phyloP scores from a whole-genome alignment of 345 rosid species.

The Durio zibethinus region DNA sequence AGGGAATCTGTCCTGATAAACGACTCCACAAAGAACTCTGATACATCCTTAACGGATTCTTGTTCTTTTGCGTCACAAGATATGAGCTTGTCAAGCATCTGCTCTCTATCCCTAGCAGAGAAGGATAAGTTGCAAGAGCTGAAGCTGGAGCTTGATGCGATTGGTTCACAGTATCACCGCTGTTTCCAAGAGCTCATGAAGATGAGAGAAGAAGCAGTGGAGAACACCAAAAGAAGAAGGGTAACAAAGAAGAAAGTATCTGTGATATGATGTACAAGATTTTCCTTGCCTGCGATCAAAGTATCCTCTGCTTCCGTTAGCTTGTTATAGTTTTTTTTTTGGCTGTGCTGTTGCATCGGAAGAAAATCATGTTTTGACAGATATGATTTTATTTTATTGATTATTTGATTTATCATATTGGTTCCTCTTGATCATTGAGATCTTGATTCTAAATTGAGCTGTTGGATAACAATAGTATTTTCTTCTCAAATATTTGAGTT shows the following conservation, averaged over 20 bases:
- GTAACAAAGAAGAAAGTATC: slow-evolving; percentile 40
- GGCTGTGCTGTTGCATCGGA: background rate
- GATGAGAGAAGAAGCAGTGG: slow-evolving; percentile 67
- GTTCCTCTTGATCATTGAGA: background rate
- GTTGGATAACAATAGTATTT: too few species aligned
- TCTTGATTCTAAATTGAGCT: too few species aligned
- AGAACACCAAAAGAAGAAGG: slow-evolving; percentile 61
- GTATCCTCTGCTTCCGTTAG: background rate
- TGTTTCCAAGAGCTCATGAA: slow-evolving; percentile 56
- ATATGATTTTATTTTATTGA: slow-evolving; percentile 15
- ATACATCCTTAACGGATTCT: slow-evolving; percentile 33
- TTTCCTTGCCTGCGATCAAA: background rate
- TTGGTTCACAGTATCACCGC: slow-evolving; percentile 47
- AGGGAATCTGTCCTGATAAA: slow-evolving; percentile 23
- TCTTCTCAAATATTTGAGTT: too few species aligned
- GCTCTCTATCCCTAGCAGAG: slow-evolving; percentile 37
- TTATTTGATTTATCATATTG: background rate
- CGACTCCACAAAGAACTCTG: slow-evolving; percentile 28
- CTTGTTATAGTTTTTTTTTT: slow-evolving; percentile 3
- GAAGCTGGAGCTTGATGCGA: slow-evolving; percentile 50
- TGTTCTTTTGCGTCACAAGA: slow-evolving; percentile 43
- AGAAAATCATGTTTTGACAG: slow-evolving; percentile 5
- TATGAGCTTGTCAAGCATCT: slow-evolving; percentile 29
- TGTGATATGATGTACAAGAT: slow-evolving; percentile 17
- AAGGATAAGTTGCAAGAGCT: slow-evolving; percentile 39